Evolutionary conservation across 352 stramenopile species (phyloP).

Genomic region (Aphanomyces stellatus): DNA sequence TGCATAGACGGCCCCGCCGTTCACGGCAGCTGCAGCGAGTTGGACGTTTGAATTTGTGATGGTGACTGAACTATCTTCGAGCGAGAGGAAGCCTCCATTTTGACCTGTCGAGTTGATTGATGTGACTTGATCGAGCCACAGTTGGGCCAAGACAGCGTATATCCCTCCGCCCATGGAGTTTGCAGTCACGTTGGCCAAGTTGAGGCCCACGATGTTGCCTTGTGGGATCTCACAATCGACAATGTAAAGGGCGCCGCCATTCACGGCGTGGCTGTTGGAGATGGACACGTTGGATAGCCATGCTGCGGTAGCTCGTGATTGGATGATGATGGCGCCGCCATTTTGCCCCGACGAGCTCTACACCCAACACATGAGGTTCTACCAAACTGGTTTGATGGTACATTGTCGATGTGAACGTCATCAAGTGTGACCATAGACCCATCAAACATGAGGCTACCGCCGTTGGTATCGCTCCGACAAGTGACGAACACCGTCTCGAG

Average conservation of each 20-base stretch:
- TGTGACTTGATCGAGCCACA: neutral
- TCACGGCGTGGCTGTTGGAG: neutral
- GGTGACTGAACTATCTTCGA: neutral
- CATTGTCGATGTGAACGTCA: neutral
- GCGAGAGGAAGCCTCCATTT: neutral
- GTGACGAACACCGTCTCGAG: neutral
- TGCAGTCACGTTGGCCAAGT: neutral
- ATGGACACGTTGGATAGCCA: neutral
- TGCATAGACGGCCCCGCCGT: constrained; percentile 12
- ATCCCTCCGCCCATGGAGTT: neutral
- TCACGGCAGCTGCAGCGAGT: neutral
- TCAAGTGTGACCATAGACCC: neutral
- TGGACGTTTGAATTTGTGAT: neutral
- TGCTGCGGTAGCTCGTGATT: neutral
- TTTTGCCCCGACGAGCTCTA: neutral
- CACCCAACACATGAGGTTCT: neutral
- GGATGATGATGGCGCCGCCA: constrained; percentile 1
- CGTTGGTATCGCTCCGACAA: neutral
- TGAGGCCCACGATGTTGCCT: neutral
- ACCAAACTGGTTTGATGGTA: neutral
- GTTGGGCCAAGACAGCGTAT: neutral
- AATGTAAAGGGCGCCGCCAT: constrained; percentile 11
- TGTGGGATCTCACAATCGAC: neutral
- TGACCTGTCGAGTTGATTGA: neutral
- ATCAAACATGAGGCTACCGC: neutral